Percentiles rank a stretch among this genome's conserved stretches.
These are phyloP conservation scores for Ampelomyces quisqualis DNA, from an alignment of 2,329 filamentous ascomycete genomes.

Conservation along the genomic window DNA sequence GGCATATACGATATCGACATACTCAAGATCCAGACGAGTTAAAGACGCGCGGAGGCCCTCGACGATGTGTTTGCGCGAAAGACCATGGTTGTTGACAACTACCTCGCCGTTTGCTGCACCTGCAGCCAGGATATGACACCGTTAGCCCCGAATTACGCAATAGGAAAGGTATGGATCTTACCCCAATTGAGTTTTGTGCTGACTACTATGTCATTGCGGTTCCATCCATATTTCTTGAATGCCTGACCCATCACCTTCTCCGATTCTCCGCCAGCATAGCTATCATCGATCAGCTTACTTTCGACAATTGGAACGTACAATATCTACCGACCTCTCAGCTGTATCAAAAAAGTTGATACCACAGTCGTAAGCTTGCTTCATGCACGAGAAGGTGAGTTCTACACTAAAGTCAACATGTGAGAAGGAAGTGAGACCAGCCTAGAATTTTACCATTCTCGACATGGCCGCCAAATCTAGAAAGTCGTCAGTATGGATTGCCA, in stretches of 20 bases:
- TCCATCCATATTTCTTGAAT: slow-evolving; percentile 59
- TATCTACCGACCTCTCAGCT: slow-evolving; percentile 15
- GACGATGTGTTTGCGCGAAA: slow-evolving; percentile 69
- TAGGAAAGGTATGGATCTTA: neutral
- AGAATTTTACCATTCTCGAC: slow-evolving; percentile 59
- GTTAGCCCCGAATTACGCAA: neutral
- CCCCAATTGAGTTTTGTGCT: slow-evolving; percentile 56
- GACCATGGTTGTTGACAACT: slow-evolving; percentile 65
- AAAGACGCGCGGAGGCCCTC: slow-evolving; percentile 65
- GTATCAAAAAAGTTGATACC: slow-evolving; percentile 48
- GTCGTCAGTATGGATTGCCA: neutral
- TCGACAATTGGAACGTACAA: neutral
- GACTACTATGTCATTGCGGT: slow-evolving; percentile 49
- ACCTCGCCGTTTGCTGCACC: slow-evolving; percentile 52
- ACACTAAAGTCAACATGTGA: neutral
- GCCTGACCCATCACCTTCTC: slow-evolving; percentile 58
- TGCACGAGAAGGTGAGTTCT: slow-evolving; percentile 58
- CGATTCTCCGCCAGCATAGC: slow-evolving; percentile 54
- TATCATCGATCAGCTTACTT: neutral
- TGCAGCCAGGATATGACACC: neutral
- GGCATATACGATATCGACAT: slow-evolving; percentile 70
- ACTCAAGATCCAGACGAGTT: slow-evolving; percentile 58
- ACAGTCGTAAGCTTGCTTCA: slow-evolving; percentile 57
- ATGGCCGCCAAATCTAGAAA: slow-evolving; percentile 59
- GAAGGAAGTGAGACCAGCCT: too few species aligned